Evolutionary conservation across 495 filamentous ascomycete species (phyloP), one percentile per base, ranked within the genome.

Genomic region (Aspergillus incahuasiensis): DNA sequence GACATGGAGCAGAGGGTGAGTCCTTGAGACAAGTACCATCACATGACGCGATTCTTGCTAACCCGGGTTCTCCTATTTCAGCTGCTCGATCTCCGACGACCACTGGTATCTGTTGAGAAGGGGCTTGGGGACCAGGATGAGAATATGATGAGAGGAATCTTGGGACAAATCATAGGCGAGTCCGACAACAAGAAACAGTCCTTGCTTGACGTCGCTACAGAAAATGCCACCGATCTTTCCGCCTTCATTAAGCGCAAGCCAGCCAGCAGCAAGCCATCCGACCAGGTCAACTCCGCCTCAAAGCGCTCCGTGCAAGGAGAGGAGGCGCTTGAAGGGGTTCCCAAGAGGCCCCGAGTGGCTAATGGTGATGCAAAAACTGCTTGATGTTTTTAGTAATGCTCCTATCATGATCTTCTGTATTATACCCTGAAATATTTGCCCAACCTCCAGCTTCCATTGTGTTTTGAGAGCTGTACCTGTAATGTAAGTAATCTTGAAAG

Each of bases 1-100:
- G 91, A 96, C 62, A 92, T 96, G 90, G 86, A 95, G 74, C 83
- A 87, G 71, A 74, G 87, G 66, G 85, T 88, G 76, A 79, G 76
- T 71, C 18, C 5, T 16, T 15, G 15, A 8, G 21, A 52, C 70
- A 15, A 20, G 2, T 5, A 30, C 9, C 21, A 6, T 54, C 38
- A 46, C 22, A 44, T 48, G 6, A 7, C 52, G 47, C 12, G 9
- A 24, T 5, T 38, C 16, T 16, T 56, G 57, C 63, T 65, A 59
- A 49, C 52, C 58, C 42, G 58, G 58, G 4, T 35, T 35, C 12
- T 35, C 6, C 32, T 12, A 6, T 11, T 43, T 49, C 55, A 90
- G 86, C 83, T 96, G 44, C 61, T 79, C 48, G 92, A 97, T 50
- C 82, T 96, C 6, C 83, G 77, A 20, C 85, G 85, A 50, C 83